phyloP scores from a whole-genome alignment of 768 basidiomycete species.

The Psilocybe tampanensis region DNA sequence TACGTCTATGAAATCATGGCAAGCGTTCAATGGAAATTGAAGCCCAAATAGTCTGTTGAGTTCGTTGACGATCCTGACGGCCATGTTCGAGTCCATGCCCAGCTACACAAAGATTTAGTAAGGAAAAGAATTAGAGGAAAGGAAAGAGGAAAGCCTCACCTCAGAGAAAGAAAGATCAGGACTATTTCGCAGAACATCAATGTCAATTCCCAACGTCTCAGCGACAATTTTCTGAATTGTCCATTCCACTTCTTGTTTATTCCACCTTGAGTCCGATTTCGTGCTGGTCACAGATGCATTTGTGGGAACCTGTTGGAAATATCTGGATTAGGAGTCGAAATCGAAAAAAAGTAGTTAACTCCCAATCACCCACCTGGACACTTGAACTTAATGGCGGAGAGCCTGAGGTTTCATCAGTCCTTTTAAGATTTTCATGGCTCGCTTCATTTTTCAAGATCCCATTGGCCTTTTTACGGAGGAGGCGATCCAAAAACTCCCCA shows the following conservation, averaged over 20 bases:
- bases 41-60: slow-evolving; percentile 22
- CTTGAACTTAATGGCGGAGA: no score
- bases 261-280: not conserved
- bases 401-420: no score
- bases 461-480: not conserved
- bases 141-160: slow-evolving; percentile 11
- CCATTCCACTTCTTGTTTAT: slow-evolving; percentile 2
- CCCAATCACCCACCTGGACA: no score
- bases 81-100: slow-evolving; percentile 32
- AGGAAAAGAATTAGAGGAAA: not conserved
- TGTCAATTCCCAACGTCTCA: slow-evolving; percentile 11
- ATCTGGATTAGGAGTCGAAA: no score
- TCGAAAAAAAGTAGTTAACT: no score
- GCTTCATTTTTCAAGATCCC: not conserved
- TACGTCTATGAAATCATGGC: slow-evolving; percentile 28
- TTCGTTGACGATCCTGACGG: slow-evolving; percentile 26
- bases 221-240: slow-evolving; percentile 17
- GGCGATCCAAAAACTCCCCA: slow-evolving; percentile 15
- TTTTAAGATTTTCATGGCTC: no score
- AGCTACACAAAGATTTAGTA: slow-evolving; percentile 17
- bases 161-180: slow-evolving; percentile 26
- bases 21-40: slow-evolving; percentile 27
- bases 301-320: no score
- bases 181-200: slow-evolving; percentile 12
- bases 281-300: no score